A percentile compares a stretch with the other conserved stretches of the same genome.
Conservation (phyloP, 129 eudicot species). For the Chrysanthemum seticuspe region DNA sequence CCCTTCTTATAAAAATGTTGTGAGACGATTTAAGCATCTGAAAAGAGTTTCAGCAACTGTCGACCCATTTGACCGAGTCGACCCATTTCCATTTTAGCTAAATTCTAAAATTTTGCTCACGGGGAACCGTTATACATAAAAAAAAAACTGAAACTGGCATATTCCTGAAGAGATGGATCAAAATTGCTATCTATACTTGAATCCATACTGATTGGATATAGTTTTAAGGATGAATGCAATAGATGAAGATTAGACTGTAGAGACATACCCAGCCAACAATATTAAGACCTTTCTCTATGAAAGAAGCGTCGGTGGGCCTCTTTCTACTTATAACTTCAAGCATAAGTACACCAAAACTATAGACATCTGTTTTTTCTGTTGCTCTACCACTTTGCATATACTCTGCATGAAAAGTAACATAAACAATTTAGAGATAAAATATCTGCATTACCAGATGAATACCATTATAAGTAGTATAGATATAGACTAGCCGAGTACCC, state of each 20-base stretch:
- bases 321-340: conserved; percentile 75
- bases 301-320: conserved; percentile 85
- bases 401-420: conserved; percentile 47
- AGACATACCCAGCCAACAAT: conserved; percentile 81
- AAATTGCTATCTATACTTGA: conserved; percentile 4
- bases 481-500: no score
- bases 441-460: background rate
- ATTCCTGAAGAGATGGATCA: background rate
- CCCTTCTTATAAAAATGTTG: background rate
- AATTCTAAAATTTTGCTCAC: background rate
- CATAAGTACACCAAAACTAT: conserved; percentile 78
- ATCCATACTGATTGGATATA: background rate
- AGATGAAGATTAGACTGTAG: conserved; percentile 2
- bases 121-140: no score
- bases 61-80: background rate
- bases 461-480: no score
- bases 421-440: background rate
- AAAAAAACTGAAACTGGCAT: background rate
- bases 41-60: background rate
- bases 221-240: conserved; percentile 1
- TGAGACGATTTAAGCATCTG: conserved; percentile 6
- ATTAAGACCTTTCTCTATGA: conserved; percentile 77
- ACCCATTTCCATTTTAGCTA: conserved; percentile 3
- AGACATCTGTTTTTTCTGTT: conserved; percentile 81
- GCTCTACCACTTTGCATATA: conserved; percentile 98